These are phyloP conservation scores for Peniophora sp. DNA, from an alignment of 1,284 basidiomycete species.

Conservation along the genomic window DNA sequence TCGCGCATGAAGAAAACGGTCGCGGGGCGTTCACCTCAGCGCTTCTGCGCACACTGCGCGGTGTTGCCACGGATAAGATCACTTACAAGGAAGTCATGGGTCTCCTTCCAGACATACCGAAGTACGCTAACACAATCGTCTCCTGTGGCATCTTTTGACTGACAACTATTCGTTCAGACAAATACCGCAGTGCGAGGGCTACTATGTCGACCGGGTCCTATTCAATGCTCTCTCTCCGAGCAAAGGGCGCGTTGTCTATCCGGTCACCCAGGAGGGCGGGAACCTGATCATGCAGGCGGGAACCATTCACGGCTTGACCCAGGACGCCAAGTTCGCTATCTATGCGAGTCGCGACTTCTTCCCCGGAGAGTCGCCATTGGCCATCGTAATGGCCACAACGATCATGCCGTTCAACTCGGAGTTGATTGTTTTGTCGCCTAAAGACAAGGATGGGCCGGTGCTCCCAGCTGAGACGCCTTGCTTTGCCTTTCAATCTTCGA, in stretches of 20 bases:
- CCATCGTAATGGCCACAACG: background rate
- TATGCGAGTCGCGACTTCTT: background rate
- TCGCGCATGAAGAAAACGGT: background rate
- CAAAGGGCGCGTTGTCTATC: constrained; percentile 5
- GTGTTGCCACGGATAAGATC: background rate
- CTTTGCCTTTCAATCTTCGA: background rate
- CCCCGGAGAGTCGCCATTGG: background rate
- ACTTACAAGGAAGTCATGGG: background rate
- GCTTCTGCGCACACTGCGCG: background rate
- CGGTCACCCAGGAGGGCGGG: constrained; percentile 1
- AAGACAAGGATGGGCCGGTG: background rate
- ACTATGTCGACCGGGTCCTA: constrained; percentile 9
- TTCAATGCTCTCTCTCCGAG: constrained; percentile 11
- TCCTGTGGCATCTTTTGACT: background rate
- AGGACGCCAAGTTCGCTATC: constrained; percentile 7
- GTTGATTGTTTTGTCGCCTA: background rate
- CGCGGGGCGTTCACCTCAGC: background rate
- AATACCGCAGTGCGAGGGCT: constrained; percentile 15
- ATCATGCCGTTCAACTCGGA: background rate
- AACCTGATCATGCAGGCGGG: constrained; percentile 11
- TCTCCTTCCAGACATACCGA: background rate
- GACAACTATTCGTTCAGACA: constrained; percentile 7
- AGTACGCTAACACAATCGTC: background rate
- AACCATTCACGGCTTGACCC: constrained; percentile 11
- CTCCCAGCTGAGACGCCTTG: background rate